Percentiles rank a stretch among this genome's conserved stretches.
These are phyloP conservation scores for Microdochium bolleyi DNA, from an alignment of 2,329 filamentous ascomycete species.

Conservation along the genomic window DNA sequence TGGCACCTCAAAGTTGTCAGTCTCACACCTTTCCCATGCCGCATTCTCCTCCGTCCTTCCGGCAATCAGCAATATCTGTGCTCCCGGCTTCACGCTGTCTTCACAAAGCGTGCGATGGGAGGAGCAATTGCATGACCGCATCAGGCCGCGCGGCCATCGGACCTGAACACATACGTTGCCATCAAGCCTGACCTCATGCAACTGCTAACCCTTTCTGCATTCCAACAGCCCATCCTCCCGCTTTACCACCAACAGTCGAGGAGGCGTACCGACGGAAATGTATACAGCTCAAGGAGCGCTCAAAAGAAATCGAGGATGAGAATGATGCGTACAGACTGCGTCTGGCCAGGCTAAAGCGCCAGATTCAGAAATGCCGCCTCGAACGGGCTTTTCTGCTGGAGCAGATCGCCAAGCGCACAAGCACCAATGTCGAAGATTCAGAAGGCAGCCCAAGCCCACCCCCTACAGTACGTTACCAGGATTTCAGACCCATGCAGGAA, in stretches of 20 bases:
- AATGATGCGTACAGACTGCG: constrained; percentile 79
- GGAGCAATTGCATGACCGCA: not conserved
- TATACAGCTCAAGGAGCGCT: constrained; percentile 84
- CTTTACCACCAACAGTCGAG: constrained; percentile 82
- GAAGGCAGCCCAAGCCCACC: constrained; percentile 75
- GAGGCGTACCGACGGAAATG: constrained; percentile 95
- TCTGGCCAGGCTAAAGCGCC: constrained; percentile 71
- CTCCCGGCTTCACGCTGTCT: no score
- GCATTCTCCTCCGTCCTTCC: not conserved
- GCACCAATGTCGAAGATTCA: constrained; percentile 67
- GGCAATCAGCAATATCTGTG: no score
- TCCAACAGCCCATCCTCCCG: constrained; percentile 42
- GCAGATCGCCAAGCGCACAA: constrained; percentile 66
- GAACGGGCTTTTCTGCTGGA: constrained; percentile 71
- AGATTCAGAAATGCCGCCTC: constrained; percentile 85
- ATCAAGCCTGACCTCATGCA: not conserved
- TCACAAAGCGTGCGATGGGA: no score
- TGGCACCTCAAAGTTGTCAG: constrained; percentile 21
- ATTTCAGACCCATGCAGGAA: constrained; percentile 10
- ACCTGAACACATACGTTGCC: not conserved
- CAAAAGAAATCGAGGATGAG: constrained; percentile 83
- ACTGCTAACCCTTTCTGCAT: constrained; percentile 7
- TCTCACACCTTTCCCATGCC: constrained; percentile 3
- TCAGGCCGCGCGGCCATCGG: not conserved
- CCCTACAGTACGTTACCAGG: constrained; percentile 53